A percentile compares a stretch with the other conserved stretches of the same genome.
These are phyloP conservation scores for Microsporum audouinii DNA, from an alignment of 2,329 filamentous ascomycete genomes.

Conservation along the genomic window DNA sequence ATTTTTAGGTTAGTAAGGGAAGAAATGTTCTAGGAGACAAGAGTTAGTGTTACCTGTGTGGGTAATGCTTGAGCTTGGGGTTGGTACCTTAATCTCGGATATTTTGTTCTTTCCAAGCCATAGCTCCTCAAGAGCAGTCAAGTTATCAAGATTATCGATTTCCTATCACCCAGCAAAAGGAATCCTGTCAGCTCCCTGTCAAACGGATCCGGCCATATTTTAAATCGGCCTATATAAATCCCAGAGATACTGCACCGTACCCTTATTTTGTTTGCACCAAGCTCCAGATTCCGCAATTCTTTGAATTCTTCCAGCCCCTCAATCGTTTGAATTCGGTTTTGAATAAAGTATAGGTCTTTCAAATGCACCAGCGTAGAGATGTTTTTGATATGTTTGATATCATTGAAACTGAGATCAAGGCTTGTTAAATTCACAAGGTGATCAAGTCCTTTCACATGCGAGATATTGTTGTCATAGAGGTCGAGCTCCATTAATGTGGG, in stretches of 20 bases:
- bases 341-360: conserved; percentile 79
- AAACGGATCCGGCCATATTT: background rate
- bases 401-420: conserved; percentile 94
- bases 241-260: conserved; percentile 24
- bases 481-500: conserved; percentile 70
- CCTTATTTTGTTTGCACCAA: conserved; percentile 84
- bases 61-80: background rate
- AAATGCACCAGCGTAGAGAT: conserved; percentile 65
- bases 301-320: conserved; percentile 68
- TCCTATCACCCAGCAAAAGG: conserved; percentile 35
- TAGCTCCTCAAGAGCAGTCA: conserved; percentile 70
- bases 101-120: conserved; percentile 98
- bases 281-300: conserved; percentile 69
- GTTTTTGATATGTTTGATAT: conserved; percentile 96
- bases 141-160: conserved; percentile 69
- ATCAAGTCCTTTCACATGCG: conserved; percentile 74
- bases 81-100: conserved; percentile 55
- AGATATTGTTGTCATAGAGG: conserved; percentile 91
- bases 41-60: background rate
- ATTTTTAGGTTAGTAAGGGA: conserved; percentile 69
- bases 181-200: background rate
- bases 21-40: conserved; percentile 45
- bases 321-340: conserved; percentile 84
- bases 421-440: conserved; percentile 61
- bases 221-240: background rate